Percentiles rank a stretch among this genome's conserved stretches.
Conservation (phyloP, 768 basidiomycete species). For the Boletus sp. region DNA sequence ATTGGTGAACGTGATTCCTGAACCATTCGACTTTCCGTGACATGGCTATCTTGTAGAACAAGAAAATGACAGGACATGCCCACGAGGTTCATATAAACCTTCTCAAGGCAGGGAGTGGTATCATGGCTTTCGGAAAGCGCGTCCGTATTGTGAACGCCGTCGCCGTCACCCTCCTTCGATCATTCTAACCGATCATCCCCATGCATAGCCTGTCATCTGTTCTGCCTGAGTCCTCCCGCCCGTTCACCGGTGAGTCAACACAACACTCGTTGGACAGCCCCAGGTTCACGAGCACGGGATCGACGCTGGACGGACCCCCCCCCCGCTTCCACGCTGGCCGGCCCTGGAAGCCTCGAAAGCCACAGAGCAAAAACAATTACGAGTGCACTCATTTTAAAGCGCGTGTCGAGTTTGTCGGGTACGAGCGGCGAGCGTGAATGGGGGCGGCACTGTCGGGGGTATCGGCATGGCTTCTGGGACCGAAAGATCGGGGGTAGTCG, state of each 20-base stretch:
- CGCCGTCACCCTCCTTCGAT: slow-evolving; percentile 68
- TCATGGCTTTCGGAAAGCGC: slow-evolving; percentile 75
- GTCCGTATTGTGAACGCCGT: slow-evolving; percentile 87
- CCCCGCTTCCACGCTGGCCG: slow-evolving; percentile 24
- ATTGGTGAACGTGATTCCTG: slow-evolving; percentile 50
- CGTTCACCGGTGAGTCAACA: slow-evolving; percentile 38
- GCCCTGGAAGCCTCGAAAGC: slow-evolving; percentile 33
- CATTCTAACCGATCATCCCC: slow-evolving; percentile 47
- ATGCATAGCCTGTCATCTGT: slow-evolving; percentile 28
- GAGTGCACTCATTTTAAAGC: slow-evolving; percentile 5
- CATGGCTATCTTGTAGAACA: slow-evolving; percentile 58
- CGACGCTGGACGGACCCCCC: slow-evolving; percentile 18
- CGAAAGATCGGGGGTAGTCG: no score
- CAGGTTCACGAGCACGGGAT: slow-evolving; percentile 30
- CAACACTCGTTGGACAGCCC: slow-evolving; percentile 47
- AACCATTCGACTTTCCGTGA: background rate
- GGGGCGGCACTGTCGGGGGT: slow-evolving; percentile 19
- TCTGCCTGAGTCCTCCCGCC: slow-evolving; percentile 30
- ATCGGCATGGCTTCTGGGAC: background rate
- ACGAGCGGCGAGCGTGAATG: slow-evolving; percentile 21
- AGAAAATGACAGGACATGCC: slow-evolving; percentile 99
- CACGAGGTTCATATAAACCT: slow-evolving; percentile 88
- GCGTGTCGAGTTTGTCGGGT: no score
- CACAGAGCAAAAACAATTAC: slow-evolving; percentile 23
- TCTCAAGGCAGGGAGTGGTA: slow-evolving; percentile 65